Percentiles rank a stretch among this genome's conserved stretches.
Conservation (phyloP, 1,139 yeast species). For the Sugiyamaella paludigena region DNA sequence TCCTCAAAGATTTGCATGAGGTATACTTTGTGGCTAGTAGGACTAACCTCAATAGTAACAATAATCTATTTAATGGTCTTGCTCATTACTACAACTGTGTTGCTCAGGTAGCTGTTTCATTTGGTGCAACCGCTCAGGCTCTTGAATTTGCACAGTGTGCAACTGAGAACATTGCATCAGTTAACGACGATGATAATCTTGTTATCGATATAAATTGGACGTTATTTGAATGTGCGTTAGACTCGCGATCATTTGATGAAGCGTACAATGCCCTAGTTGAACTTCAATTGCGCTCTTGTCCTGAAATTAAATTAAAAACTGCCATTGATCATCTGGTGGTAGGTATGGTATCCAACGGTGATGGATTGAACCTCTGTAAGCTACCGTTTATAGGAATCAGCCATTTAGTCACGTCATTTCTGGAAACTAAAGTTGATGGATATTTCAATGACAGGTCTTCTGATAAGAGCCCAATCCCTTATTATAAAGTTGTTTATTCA, state of each 20-base stretch:
- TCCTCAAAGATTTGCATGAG: slow-evolving; percentile 13
- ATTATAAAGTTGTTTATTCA: slow-evolving; percentile 33
- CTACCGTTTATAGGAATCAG: slow-evolving; percentile 37
- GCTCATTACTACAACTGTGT: slow-evolving; percentile 17
- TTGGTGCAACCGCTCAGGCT: slow-evolving; percentile 12
- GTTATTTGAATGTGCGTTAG: slow-evolving; percentile 2
- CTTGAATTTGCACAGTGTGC: slow-evolving; percentile 20
- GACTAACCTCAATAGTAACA: too few relatives aligned
- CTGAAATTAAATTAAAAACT: slow-evolving; percentile 11
- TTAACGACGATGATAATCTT: slow-evolving; percentile 4
- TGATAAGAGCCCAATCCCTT: slow-evolving; percentile 17
- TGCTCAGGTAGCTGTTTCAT: slow-evolving; percentile 8
- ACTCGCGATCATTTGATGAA: slow-evolving; percentile 26
- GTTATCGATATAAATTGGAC: slow-evolving; percentile 3
- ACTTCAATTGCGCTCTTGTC: slow-evolving; percentile 19
- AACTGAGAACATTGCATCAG: slow-evolving; percentile 5
- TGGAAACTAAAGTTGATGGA: slow-evolving; percentile 21
- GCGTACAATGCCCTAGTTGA: slow-evolving; percentile 37
- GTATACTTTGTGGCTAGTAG: slow-evolving; percentile 7
- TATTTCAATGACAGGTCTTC: slow-evolving; percentile 5
- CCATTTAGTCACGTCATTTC: slow-evolving; percentile 24
- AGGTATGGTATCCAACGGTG: slow-evolving; percentile 27
- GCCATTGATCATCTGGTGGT: slow-evolving; percentile 23
- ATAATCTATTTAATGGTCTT: slow-evolving; percentile 20
- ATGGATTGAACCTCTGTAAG: slow-evolving; percentile 27